Percentiles rank a stretch among this genome's conserved stretches.
These are phyloP conservation scores for Hapsidospora chrysogenum DNA, from an alignment of 495 filamentous ascomycete genomes.

Conservation along the genomic window DNA sequence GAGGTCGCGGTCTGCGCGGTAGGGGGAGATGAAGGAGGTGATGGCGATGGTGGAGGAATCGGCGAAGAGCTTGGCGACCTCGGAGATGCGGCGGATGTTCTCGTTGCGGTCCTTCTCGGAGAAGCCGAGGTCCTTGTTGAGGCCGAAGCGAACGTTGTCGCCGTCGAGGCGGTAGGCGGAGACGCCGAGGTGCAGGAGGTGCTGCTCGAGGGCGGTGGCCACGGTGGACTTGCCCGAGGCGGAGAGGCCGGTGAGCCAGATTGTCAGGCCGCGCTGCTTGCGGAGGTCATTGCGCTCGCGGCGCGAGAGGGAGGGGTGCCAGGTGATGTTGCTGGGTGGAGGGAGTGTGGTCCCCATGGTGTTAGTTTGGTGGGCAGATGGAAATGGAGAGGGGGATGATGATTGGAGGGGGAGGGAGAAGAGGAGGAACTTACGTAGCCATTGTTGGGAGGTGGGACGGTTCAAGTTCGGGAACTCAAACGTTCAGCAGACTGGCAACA, in stretches of 20 bases:
- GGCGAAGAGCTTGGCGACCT: slow-evolving; percentile 93
- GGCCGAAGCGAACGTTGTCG: slow-evolving; percentile 94
- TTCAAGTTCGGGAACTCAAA: no score
- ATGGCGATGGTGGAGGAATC: slow-evolving; percentile 75
- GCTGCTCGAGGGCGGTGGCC: slow-evolving; percentile 88
- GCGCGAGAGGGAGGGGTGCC: slow-evolving; percentile 81
- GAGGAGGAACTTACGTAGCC: no score
- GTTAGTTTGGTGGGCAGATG: no score
- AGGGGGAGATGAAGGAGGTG: slow-evolving; percentile 94
- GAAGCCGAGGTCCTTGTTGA: slow-evolving; percentile 96
- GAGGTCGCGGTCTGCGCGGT: slow-evolving; percentile 65
- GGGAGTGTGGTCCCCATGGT: no score
- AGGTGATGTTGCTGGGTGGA: slow-evolving; percentile 79
- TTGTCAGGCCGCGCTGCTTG: slow-evolving; percentile 77
- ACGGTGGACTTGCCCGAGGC: slow-evolving; percentile 95
- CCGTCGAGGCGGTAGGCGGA: slow-evolving; percentile 89
- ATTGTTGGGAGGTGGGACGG: no score
- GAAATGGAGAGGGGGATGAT: no score
- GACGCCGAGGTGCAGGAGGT: slow-evolving; percentile 69
- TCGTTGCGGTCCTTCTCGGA: slow-evolving; percentile 83
- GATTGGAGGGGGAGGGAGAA: no score
- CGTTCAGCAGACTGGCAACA: no score
- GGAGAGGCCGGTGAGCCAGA: slow-evolving; percentile 94
- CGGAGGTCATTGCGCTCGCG: slow-evolving; percentile 63
- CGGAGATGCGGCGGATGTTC: slow-evolving; percentile 91